Evolutionary conservation across 352 stramenopile genomes (phyloP), one percentile per base, ranked within the genome.

Genomic region (Phytophthora aleatoria): DNA sequence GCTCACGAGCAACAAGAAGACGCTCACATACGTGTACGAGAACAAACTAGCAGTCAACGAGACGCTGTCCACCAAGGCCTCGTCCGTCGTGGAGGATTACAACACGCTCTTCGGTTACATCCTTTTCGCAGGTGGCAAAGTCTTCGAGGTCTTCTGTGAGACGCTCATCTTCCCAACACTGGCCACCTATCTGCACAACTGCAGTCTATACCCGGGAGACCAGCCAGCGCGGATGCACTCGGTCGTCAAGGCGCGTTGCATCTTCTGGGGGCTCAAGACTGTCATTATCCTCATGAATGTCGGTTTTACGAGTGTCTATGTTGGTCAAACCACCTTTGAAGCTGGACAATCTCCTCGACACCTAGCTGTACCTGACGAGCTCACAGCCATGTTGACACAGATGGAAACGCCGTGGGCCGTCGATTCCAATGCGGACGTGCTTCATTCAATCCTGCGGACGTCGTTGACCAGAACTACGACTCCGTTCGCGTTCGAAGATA

Each of bases 241-340:
- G 39, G 64, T 56, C 20, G 53, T 73, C 24, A 88, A 88, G 61
- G 57, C 45, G 8, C 71, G 72, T 33, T 56, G 53, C 43, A 85
- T 88, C 39, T 86, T 88, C 44, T 88, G 79, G 79, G 79, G 74
- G 0, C 68, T 88, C 44, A 84, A 83, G 70, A 78, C 73, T 26
- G 70, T 86, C 12, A 72, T 85, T 49, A 86, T 88, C 63, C 70
- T 86, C 65, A 84, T 88, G 79, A 88, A 86, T 51, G 74, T 88
- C 15, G 76, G 76, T 26, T 81, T 79, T 16, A 74, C 74, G 4
- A 86, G 76, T 79, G 69, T 88, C 28, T 88, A 77, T 54, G 73
- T 89, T n/a, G 75, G 76, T 62, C 61, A 76, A 45, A 68, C 54
- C 7, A 68, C 51, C 9, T 38, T 67, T 0, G 3, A 15, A 12